Evolutionary conservation across 352 stramenopile genomes (phyloP), one percentile per base, ranked within the genome.

Genomic region (Globisporangium canariense): DNA sequence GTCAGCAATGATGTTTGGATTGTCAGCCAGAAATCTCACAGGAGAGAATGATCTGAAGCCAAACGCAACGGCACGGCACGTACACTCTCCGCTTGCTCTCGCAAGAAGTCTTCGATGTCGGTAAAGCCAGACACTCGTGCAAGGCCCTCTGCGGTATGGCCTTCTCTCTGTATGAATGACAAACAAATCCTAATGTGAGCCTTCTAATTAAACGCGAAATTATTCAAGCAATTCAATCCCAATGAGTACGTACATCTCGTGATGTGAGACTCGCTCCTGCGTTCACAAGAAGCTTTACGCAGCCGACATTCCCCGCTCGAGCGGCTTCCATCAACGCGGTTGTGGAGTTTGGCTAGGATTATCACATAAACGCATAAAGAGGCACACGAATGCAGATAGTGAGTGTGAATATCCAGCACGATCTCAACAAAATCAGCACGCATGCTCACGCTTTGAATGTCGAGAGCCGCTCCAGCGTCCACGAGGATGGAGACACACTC

Each of bases 241-340:
- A 41, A 3, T 41, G 10, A 25, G 10, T 13, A 75, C 79, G 66
- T 80, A 94, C 86, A 76, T 94, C 86, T 76, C 89, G 90, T 1
- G 78, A 85, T 18, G 79, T 67, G 14, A 93, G 66, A 60, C 72
- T 91, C 13, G 86, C 78, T 40, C 86, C 86, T 34, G 81, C 79
- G 20, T 91, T 65, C 4, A 86, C 81, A 43, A 95, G 70, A 2
- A 90, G 40, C 41, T 82, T 88, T 6, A 95, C 85, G 65, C 83
- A 91, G 0, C 79, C 80, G 5, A 93, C 72, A 54, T 93, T 91
- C 36, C 84, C 86, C 11, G 84, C 86, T 34, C 86, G 84, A 28
- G 86, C 86, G 54, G 86, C 86, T 81, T 95, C 86, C 86, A 95
- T 95, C 38, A 95, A 62, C 16, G 86, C 86, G n/a, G 86, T 95